Conservation (phyloP, 2,329 filamentous ascomycete genomes). For the Diaporthe amygdali region DNA sequence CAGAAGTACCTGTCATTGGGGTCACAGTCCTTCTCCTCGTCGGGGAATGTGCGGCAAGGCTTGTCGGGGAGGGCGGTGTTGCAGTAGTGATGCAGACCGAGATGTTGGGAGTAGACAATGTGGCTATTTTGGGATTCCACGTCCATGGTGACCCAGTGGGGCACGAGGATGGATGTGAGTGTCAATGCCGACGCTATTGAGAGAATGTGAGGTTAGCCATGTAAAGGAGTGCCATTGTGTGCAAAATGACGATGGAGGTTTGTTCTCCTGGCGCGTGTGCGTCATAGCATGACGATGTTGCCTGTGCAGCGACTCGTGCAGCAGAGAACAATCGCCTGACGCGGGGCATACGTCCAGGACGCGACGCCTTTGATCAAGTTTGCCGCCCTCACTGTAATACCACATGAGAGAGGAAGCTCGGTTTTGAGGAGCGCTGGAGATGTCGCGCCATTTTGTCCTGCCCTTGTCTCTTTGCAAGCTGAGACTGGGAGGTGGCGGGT, state of each 20-base stretch:
- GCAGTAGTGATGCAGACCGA: conserved; percentile 85
- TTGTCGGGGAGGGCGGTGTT: conserved; percentile 62
- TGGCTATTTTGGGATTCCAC: conserved; percentile 52
- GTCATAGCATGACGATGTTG: neutral
- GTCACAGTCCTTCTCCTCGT: conserved; percentile 65
- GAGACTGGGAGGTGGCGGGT: neutral
- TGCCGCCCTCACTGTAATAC: neutral
- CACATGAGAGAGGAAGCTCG: neutral
- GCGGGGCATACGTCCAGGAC: neutral
- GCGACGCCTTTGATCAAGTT: neutral
- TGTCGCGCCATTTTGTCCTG: neutral
- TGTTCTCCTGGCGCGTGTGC: neutral
- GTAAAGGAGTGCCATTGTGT: neutral
- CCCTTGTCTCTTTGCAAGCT: neutral
- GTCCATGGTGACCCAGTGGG: conserved; percentile 73
- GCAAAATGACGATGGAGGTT: neutral
- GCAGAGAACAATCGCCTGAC: neutral
- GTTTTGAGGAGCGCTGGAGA: neutral
- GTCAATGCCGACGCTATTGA: conserved; percentile 72
- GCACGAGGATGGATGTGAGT: conserved; percentile 70
- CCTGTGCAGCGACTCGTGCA: neutral
- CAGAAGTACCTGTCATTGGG: conserved; percentile 79
- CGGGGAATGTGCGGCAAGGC: conserved; percentile 71
- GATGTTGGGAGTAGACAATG: conserved; percentile 58
- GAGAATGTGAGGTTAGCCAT: conserved; percentile 36